Conservation (phyloP, 768 basidiomycete species). For the Leccinum broughii region DNA sequence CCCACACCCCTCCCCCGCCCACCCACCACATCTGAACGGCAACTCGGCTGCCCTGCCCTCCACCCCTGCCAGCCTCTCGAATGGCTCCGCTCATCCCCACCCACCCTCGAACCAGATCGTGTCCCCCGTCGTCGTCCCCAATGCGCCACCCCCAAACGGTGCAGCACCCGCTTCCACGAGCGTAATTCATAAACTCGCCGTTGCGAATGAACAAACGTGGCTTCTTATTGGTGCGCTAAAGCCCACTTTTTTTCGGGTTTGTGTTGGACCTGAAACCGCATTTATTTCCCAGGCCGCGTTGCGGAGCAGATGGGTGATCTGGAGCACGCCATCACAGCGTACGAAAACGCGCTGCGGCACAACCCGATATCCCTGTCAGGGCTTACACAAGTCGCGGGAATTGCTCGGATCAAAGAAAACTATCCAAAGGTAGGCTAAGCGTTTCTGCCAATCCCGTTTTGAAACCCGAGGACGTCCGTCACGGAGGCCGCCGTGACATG, state of each 20-base stretch:
- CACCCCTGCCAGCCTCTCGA: slow-evolving; percentile 44
- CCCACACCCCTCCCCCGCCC: slow-evolving; percentile 11
- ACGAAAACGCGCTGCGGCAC: slow-evolving; percentile 94
- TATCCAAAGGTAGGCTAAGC: slow-evolving; percentile 76
- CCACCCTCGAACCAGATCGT: slow-evolving; percentile 40
- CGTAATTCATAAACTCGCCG: slow-evolving; percentile 74
- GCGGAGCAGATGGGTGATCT: slow-evolving; percentile 95
- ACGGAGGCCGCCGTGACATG: slow-evolving; percentile 25
- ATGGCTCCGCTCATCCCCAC: slow-evolving; percentile 42
- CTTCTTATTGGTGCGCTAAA: slow-evolving; percentile 72
- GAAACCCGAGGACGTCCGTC: slow-evolving; percentile 36
- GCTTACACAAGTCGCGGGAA: slow-evolving; percentile 91
- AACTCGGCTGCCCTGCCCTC: slow-evolving; percentile 41
- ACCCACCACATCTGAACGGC: slow-evolving; percentile 57
- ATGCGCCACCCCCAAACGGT: slow-evolving; percentile 27
- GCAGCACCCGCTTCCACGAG: slow-evolving; percentile 29
- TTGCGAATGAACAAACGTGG: slow-evolving; percentile 95
- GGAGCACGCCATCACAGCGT: slow-evolving; percentile 89
- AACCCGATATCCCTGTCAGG: slow-evolving; percentile 90
- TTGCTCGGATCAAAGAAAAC: slow-evolving; percentile 97
- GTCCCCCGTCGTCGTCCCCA: slow-evolving; percentile 49
- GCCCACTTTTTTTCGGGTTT: slow-evolving; percentile 3
- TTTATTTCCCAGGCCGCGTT: slow-evolving; percentile 69
- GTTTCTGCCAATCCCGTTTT: slow-evolving; percentile 33
- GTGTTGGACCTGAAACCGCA: slow-evolving; percentile 17